Percentiles rank a stretch among this genome's conserved stretches.
Evolutionary conservation across 1,139 yeast genomes (phyloP).

Genomic region (Blastobotrys apis): DNA sequence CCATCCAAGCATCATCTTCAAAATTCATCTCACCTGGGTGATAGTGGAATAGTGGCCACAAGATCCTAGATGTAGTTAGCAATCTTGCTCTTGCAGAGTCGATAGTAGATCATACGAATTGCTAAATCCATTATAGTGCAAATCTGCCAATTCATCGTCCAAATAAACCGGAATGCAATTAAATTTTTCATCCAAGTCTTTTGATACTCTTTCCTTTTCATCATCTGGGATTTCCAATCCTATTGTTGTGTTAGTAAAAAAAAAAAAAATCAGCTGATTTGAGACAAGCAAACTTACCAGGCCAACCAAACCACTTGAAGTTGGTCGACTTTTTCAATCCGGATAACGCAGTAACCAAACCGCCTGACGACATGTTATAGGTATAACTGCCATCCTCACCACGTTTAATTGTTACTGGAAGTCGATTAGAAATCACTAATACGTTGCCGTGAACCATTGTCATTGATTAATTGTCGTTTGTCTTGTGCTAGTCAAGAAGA

Average conservation of each 20-base stretch:
- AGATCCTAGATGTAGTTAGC: slow-evolving; percentile 41
- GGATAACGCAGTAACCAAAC: slow-evolving; percentile 91
- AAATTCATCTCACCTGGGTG: slow-evolving; percentile 99
- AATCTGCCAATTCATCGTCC: slow-evolving; percentile 83
- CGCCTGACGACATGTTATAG: slow-evolving; percentile 92
- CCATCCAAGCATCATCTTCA: slow-evolving; percentile 97
- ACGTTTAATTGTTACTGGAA: slow-evolving; percentile 86
- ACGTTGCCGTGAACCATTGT: slow-evolving; percentile 50
- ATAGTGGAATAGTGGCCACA: slow-evolving; percentile 98
- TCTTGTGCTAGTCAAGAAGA: background rate
- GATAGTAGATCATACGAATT: slow-evolving; percentile 43
- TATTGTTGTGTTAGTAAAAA: slow-evolving; percentile 2
- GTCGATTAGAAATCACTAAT: slow-evolving; percentile 86
- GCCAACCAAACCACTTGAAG: slow-evolving; percentile 99
- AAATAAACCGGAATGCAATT: slow-evolving; percentile 88
- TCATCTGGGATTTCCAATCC: slow-evolving; percentile 78
- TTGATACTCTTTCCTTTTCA: slow-evolving; percentile 65
- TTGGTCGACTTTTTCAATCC: slow-evolving; percentile 81
- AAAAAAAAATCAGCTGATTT: too few relatives aligned
- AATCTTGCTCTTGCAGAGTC: background rate
- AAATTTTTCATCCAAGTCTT: slow-evolving; percentile 70
- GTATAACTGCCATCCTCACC: slow-evolving; percentile 61
- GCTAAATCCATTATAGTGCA: slow-evolving; percentile 94
- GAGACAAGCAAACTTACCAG: too few relatives aligned
- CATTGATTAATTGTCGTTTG: background rate